A percentile compares a stretch with the other conserved stretches of the same genome.
Conservation (phyloP, 768 basidiomycete genomes). For the Boletus rubescentipes region DNA sequence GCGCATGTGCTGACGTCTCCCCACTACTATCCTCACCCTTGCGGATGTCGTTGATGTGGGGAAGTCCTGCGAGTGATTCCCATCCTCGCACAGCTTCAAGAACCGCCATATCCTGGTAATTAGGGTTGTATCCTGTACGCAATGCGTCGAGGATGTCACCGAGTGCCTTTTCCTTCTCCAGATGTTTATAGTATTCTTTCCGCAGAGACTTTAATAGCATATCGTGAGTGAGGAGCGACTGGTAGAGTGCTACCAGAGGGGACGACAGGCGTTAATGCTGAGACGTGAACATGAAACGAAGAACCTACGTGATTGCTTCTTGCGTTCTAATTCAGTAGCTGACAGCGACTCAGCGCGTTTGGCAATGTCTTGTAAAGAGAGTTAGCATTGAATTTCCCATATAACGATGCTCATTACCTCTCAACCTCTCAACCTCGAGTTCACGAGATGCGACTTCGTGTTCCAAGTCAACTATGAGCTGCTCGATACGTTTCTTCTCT, state of each 20-base stretch:
- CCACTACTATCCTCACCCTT: conserved; percentile 44
- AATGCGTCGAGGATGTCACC: conserved; percentile 82
- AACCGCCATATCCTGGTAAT: conserved; percentile 99
- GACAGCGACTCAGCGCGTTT: conserved; percentile 77
- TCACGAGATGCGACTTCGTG: conserved; percentile 63
- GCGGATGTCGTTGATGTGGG: conserved; percentile 68
- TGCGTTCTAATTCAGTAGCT: conserved; percentile 77
- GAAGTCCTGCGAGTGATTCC: conserved; percentile 70
- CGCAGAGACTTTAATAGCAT: conserved; percentile 76
- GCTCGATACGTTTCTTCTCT: conserved; percentile 84
- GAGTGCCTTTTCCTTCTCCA: conserved; percentile 74
- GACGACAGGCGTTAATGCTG: neutral
- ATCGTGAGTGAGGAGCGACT: conserved; percentile 69
- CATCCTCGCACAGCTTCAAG: conserved; percentile 95
- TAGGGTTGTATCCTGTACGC: conserved; percentile 89
- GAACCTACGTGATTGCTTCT: conserved; percentile 80
- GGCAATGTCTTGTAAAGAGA: conserved; percentile 62
- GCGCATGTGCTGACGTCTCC: conserved; percentile 24
- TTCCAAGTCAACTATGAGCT: conserved; percentile 49
- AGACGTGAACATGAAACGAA: neutral
- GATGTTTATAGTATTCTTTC: conserved; percentile 65
- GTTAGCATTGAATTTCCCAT: neutral
- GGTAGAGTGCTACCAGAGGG: conserved; percentile 67
- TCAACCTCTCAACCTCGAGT: conserved; percentile 69
- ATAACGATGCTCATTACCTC: conserved; percentile 46